Base-by-base conservation (phyloP, 345 rosid genomes). In the Capsella bursapastoris region DNA sequence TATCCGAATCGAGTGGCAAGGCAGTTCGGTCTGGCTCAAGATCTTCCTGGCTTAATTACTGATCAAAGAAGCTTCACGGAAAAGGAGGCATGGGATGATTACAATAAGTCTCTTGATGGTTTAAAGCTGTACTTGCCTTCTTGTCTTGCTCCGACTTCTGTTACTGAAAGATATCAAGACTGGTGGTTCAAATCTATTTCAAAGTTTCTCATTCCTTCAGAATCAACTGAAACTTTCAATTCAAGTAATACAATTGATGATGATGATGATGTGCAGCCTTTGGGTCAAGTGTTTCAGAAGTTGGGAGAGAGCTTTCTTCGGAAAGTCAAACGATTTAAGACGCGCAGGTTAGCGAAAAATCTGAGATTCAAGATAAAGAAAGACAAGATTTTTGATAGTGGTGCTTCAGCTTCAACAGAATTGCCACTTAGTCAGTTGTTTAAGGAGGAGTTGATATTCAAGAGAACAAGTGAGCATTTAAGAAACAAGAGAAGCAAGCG, bases 1-100 rank as follows among this genome's bases (percentile, higher is more conserved):
- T 74, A 70, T 7, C 93, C 89, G 0, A 81, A 90, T 68, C 79
- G 89, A 50, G 87, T 86, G 13, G 82, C 85, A 1, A 82, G 78
- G 86, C 93, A 90, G 53, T 85, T 88, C 11, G 91, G 90, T 9
- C 7, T 88, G 43, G 83, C 81, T 74, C 91, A 88, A 64, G 88
- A 83, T 81, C 27, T 82, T 58, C 90, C 86, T 2, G 72, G 63
- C 35, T 44, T 14, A 5, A 61, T 72, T 51, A 63, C 40, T 52
- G 38, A 62, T 15, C 59, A 0, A 35, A 62, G 61, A 14, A 50
- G 35, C 29, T 37, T 57, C 64, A 51, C 63, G 40, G 38, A 64
- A 45, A 44, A 52, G 16, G 68, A 71, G 40, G 67, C 76, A 0
- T 11, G 74, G 74, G 53, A 59, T 62, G 75, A 83, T 29, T 85